Base-by-base conservation (phyloP, 208 protist genomes). In the Leishmania martiniquensis region DNA sequence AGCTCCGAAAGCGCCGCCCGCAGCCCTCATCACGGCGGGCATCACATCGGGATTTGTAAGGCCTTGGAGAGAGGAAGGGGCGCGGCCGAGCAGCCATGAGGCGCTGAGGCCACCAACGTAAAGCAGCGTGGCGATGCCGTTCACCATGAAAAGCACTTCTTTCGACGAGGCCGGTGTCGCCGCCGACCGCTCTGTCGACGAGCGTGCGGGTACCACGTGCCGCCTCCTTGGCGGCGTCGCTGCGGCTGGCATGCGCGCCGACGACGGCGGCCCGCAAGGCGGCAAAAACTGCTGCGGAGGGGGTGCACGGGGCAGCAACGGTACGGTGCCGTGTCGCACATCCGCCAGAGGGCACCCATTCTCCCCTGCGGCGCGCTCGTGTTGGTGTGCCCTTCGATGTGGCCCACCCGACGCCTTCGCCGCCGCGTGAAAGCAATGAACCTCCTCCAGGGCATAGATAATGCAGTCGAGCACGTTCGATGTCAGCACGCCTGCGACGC, bases 381-480 rank as follows among this genome's bases (percentile, higher is more conserved):
- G 55, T 12, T n/a, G 22, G 55, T 4, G 55, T 62, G n/a, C n/a
- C 12, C n/a, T 4, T 34, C n/a, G n/a, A 62, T 17, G 29, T 4
- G 7, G 17, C 55, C 55, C 20, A 0, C 55, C 10, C 20, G 55
- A 37, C 55, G 55, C 3, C n/a, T 29, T n/a, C 20, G 29, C 55
- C 55, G 55, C 34, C n/a, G 55, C 55, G 55, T 77, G 72, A 39
- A 94, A 91, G 75, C 86, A 90, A 47, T 88, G 83, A n/a, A 85
- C 79, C 74, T 94, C 90, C 62, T 94, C 85, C 17, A 82, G 52
- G 6, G 86, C 37, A 71, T 91, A 91, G 29, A 94, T 80, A 1
- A 88, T 49, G 1, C 81, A 80, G 80, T 94, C 90, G 65, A 85
- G 78, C 1, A 86, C 10, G 60, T 90, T 71, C 20, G 90, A 83